Percentiles rank a stretch among this genome's conserved stretches.
Conservation (phyloP, 2,329 filamentous ascomycete genomes). For the Penicillium sumatraense region DNA sequence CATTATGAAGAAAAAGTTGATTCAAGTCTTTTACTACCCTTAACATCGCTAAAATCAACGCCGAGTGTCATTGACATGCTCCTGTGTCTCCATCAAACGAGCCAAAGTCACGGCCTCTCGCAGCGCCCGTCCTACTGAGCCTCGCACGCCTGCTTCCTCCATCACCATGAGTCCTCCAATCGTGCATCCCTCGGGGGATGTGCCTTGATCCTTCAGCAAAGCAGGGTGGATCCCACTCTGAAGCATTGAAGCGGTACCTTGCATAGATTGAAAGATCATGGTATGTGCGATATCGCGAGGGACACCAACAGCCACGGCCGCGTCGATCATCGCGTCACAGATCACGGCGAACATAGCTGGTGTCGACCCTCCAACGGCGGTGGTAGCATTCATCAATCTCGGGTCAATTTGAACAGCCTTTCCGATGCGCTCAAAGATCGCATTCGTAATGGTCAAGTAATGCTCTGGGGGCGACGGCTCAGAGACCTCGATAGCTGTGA, state of each 20-base stretch:
- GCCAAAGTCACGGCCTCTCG: slow-evolving; percentile 65
- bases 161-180: slow-evolving; percentile 65
- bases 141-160: slow-evolving; percentile 61
- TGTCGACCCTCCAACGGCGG: slow-evolving; percentile 64
- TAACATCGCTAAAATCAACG: slow-evolving; percentile 17
- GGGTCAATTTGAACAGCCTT: slow-evolving; percentile 56
- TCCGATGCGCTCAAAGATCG: slow-evolving; percentile 59
- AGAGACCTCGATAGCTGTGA: slow-evolving; percentile 56
- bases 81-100: slow-evolving; percentile 51
- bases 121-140: slow-evolving; percentile 59
- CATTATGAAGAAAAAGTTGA: neutral
- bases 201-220: slow-evolving; percentile 63
- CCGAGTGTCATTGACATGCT: slow-evolving; percentile 31
- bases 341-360: slow-evolving; percentile 66
- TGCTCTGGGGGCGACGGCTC: slow-evolving; percentile 48
- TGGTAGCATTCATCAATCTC: slow-evolving; percentile 60
- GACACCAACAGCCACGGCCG: slow-evolving; percentile 66
- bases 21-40: too few species aligned
- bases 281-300: slow-evolving; percentile 62
- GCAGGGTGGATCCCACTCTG: slow-evolving; percentile 64
- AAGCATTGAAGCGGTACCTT: slow-evolving; percentile 63
- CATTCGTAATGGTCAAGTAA: slow-evolving; percentile 38
- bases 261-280: slow-evolving; percentile 67
- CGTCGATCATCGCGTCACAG: slow-evolving; percentile 64
- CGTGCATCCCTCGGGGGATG: slow-evolving; percentile 66